Base-by-base conservation (phyloP, 2,329 filamentous ascomycete genomes). In the Cladosporium austrohemisphaericum region DNA sequence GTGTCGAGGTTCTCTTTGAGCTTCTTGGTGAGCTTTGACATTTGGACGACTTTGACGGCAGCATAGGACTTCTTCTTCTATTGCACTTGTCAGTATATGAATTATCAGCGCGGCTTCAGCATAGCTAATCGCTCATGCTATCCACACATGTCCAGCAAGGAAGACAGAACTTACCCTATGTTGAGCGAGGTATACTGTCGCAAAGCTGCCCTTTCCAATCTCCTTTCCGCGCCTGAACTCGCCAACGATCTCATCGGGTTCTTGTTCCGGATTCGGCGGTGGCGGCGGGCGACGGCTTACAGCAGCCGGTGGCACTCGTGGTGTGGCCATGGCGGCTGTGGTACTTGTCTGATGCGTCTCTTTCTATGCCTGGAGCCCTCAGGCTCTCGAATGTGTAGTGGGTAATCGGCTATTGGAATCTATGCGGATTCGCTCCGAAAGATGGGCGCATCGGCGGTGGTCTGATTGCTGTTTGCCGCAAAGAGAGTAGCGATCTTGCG, bases 151-250 rank as follows among this genome's bases (percentile, higher is more conserved):
- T 28, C 22, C 22, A 28, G 28, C 18, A 14, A 14, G 16, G 31
- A 4, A 25, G 23, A 13, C 56, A 57, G 37, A 51, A 66, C 44
- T 16, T 47, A 47, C 64, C 53, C 58, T 57, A 53, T 68, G 65
- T 44, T 66, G 63, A 35, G 65, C 66, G 20, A 68, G 57, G 68
- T 93, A 97, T 58, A 98, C 93, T 59, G 90, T 90, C 57, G 93
- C 93, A 75, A 97, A 98, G 74, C 93, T 97, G 55, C 93, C 93
- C 73, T 93, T 93, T 56, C 93, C 93, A 67, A 97, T 96, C 73
- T 96, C 88, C 60, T 86, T 84, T 60, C 90, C 81, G 63, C 92
- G 84, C 61, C 80, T 79, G 70, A 94, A 96, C 63, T 86, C 83
- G 58, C 90, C 88, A 61, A 93, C 77, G 37, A 71, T 66, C 60